Percentiles rank a stretch among this genome's conserved stretches.
These are phyloP conservation scores for Rhizophora apiculata DNA, from an alignment of 345 rosid genomes.

Conservation along the genomic window DNA sequence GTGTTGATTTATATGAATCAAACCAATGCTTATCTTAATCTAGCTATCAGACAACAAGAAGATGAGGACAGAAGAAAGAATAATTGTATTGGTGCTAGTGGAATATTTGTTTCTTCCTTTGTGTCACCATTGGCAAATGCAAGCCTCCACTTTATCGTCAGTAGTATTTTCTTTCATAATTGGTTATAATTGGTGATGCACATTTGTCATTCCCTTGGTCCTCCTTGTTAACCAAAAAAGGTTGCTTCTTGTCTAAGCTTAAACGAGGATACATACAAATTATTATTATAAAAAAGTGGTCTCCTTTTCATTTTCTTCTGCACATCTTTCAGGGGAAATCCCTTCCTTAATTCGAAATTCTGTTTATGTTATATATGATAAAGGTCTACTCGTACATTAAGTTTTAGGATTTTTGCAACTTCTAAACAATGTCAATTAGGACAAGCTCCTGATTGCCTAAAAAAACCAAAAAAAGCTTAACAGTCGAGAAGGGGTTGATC, in stretches of 20 bases:
- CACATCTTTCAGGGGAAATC: neutral
- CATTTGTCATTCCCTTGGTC: neutral
- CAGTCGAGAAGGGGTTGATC: no score
- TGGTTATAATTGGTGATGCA: neutral
- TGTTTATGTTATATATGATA: no score
- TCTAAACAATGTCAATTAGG: no score
- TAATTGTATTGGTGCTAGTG: neutral
- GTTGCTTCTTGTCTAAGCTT: no score
- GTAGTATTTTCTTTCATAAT: neutral
- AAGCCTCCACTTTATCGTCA: no score
- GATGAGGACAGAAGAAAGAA: neutral
- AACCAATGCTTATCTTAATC: conserved; percentile 22
- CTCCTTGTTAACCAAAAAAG: neutral
- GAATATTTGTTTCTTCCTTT: conserved; percentile 2
- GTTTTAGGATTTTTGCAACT: neutral
- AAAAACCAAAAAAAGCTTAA: no score
- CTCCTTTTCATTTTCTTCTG: neutral
- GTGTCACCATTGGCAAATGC: conserved; percentile 25
- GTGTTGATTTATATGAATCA: neutral
- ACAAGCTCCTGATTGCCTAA: no score
- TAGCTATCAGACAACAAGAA: conserved; percentile 20
- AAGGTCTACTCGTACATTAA: neutral
- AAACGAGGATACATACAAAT: neutral
- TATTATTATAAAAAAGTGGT: neutral
- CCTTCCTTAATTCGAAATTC: neutral